phyloP scores from a whole-genome alignment of 192 early-diverging fungal species.

The Rhizophagus clarus region DNA sequence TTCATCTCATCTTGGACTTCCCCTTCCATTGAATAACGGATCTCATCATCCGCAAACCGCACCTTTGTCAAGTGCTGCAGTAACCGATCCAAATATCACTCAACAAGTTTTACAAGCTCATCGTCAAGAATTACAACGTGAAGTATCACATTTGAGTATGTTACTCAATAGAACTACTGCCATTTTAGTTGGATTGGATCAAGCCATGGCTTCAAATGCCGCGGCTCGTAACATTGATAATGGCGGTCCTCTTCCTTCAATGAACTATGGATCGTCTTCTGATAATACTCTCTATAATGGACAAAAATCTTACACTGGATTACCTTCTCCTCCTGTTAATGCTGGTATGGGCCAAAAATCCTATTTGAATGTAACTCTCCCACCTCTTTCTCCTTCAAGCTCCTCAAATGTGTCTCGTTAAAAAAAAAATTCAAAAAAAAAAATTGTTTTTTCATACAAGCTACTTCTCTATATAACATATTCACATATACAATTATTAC shows the following conservation, averaged over 20 bases:
- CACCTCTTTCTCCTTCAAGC: background rate
- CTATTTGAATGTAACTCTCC: slow-evolving; percentile 16
- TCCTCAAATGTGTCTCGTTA: background rate
- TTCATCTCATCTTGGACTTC: background rate
- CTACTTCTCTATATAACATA: too few relatives aligned
- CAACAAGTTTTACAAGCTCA: slow-evolving; percentile 56
- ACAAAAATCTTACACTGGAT: background rate
- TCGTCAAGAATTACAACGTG: slow-evolving; percentile 55
- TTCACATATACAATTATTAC: background rate
- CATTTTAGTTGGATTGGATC: slow-evolving; percentile 54
- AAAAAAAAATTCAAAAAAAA: too few relatives aligned
- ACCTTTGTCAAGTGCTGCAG: background rate
- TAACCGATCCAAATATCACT: slow-evolving; percentile 33
- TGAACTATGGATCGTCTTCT: background rate
- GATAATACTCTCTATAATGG: background rate
- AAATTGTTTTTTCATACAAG: too few relatives aligned
- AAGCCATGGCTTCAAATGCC: slow-evolving; percentile 46
- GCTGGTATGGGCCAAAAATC: background rate
- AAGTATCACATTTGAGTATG: slow-evolving; percentile 55
- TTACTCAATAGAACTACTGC: slow-evolving; percentile 55
- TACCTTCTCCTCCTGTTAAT: slow-evolving; percentile 1
- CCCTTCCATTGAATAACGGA: background rate
- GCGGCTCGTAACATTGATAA: background rate
- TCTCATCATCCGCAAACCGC: background rate
- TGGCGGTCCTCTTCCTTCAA: background rate